Evolutionary conservation across 371 early-diverging fungal genomes (phyloP), one percentile per base, ranked within the genome.

Genomic region (Funneliformis caledonium): DNA sequence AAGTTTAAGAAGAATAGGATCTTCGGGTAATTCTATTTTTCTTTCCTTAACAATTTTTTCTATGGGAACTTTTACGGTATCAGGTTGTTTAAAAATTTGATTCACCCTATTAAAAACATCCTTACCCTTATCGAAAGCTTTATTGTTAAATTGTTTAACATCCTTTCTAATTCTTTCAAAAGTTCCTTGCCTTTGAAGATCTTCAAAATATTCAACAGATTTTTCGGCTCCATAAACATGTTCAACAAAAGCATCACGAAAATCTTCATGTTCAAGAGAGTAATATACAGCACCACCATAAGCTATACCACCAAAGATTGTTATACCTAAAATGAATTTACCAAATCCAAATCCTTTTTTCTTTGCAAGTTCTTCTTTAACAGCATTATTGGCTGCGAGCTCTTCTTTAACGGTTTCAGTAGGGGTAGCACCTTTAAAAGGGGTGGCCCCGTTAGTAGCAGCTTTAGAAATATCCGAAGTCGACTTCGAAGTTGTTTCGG

Each of bases 201-300:
- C 50, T 8, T 72, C 80, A 11, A 72, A 61, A 72, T 80, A 80
- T 16, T 72, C 70, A n/a, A 80, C 80, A 60, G 60, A 42, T 50
- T 59, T 22, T 48, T 70, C 52, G 43, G 80, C 80, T 9, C 80
- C 80, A 59, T 68, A 65, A 45, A 80, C 26, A 56, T 56, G 5
- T 26, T 50, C 65, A 43, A 42, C 60, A 72, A 80, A 80, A 19
- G 9, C 12, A 9, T 43, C 45, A 37, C 72, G 80, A 72, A 80
- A 72, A 19, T 69, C 48, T 33, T 72, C 80, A 72, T 80, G 19
- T 6, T 72, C 43, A 37, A 80, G 22, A 12, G 80, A 80, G n/a
- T 72, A 60, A 72, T 80, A 80, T n/a, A 80, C 47, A 19, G 72
- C 70, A 8, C 69, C 72, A 70, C 80, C 72, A 72, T 80, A 80